Evolutionary conservation across 768 basidiomycete species (phyloP).

Genomic region (Rhodotorula taiwanensis): DNA sequence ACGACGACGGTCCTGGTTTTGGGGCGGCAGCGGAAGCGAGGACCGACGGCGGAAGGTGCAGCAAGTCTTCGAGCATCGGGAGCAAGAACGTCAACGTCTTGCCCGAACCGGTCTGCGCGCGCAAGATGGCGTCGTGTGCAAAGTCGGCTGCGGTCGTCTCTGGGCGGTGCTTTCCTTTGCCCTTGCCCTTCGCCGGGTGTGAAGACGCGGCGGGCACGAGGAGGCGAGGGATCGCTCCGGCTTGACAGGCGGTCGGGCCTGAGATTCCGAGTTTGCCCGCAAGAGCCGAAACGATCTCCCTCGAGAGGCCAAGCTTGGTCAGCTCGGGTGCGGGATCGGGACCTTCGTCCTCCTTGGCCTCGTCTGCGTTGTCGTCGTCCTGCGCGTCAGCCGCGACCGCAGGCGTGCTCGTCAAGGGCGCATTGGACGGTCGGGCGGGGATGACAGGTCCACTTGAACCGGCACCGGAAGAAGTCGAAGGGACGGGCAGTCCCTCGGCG

Average conservation of each 20-base stretch:
- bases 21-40: constrained; percentile 50
- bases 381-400: not conserved
- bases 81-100: constrained; percentile 90
- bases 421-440: constrained; percentile 64
- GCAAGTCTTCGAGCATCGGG: constrained; percentile 88
- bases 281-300: constrained; percentile 70
- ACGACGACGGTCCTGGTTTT: constrained; percentile 50
- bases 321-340: constrained; percentile 60
- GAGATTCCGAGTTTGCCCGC: constrained; percentile 68
- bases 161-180: constrained; percentile 3
- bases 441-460: constrained; percentile 32
- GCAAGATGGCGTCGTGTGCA: constrained; percentile 79
- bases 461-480: constrained; percentile 4
- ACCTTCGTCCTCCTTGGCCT: constrained; percentile 2
- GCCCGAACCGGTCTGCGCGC: constrained; percentile 91
- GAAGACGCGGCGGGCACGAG: constrained; percentile 44
- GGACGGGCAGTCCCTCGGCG: constrained; percentile 40
- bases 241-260: constrained; percentile 85
- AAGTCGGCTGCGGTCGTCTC: constrained; percentile 47
- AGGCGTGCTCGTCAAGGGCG: constrained; percentile 56
- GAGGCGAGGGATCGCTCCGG: constrained; percentile 61
- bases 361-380: not conserved
- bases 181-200: not conserved
- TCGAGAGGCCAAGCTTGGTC: constrained; percentile 71
- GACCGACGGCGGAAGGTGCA: constrained; percentile 54